phyloP scores from a whole-genome alignment of 163 green algal species.

The Scenedesmus sp. region DNA sequence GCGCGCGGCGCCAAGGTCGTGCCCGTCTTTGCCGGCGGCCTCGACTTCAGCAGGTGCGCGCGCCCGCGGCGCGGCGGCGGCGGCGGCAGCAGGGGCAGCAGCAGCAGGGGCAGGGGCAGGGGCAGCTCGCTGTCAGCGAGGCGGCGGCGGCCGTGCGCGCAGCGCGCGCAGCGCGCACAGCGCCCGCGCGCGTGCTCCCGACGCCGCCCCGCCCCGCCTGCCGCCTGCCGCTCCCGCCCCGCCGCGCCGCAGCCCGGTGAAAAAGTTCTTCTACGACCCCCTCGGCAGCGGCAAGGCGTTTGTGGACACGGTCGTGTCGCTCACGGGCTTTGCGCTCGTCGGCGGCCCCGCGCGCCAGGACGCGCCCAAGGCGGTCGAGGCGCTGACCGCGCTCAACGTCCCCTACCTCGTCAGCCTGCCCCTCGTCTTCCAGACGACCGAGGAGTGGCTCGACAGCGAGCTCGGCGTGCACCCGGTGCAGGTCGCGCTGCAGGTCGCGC shows the following conservation, averaged over 20 bases:
- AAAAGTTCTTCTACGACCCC: slow-evolving; percentile 99
- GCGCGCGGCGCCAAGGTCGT: slow-evolving; percentile 90
- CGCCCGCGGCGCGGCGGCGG: no score
- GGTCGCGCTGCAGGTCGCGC: slow-evolving; percentile 96
- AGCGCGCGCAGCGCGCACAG: no score
- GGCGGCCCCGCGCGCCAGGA: slow-evolving; percentile 82
- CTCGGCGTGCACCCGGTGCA: slow-evolving; percentile 98
- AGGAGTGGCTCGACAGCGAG: slow-evolving; percentile 97
- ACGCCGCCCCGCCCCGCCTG: no score
- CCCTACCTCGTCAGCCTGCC: slow-evolving; percentile 97
- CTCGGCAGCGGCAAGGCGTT: slow-evolving; percentile 81
- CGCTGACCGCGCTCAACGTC: slow-evolving; percentile 93
- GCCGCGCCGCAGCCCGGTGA: no score
- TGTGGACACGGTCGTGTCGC: slow-evolving; percentile 92
- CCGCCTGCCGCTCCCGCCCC: no score
- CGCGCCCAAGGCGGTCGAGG: slow-evolving; percentile 94
- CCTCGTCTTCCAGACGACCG: slow-evolving; percentile 99
- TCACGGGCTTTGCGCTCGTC: slow-evolving; percentile 98
- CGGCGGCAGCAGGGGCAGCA: no score
- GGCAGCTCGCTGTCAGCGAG: no score
- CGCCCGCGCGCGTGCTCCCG: no score
- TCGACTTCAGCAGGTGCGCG: slow-evolving; percentile 96
- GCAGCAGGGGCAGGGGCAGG: no score
- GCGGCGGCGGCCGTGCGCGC: no score
- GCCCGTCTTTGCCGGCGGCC: slow-evolving; percentile 93